These are phyloP conservation scores for Neodidymelliopsis sp. DNA, from an alignment of 2,329 filamentous ascomycete genomes.

Conservation along the genomic window DNA sequence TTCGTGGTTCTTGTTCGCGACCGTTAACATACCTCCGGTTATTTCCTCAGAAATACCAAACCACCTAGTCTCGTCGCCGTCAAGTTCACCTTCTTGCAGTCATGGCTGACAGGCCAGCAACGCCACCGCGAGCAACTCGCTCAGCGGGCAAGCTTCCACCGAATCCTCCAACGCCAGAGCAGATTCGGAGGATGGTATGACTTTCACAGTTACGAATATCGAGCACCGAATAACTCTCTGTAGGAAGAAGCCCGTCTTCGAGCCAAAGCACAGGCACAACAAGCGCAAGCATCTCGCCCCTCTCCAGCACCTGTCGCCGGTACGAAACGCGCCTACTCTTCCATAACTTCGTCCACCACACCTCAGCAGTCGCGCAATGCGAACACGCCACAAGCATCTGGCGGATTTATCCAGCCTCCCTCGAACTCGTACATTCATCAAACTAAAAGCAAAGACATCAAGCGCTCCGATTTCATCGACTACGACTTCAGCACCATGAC, in stretches of 20 bases:
- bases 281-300: constrained; percentile 33
- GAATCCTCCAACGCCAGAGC: constrained; percentile 65
- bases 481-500: constrained; percentile 99
- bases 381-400: constrained; percentile 66
- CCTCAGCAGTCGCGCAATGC: constrained; percentile 66
- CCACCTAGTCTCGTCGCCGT: too few relatives aligned
- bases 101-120: constrained; percentile 55
- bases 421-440: constrained; percentile 64
- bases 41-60: too few relatives aligned
- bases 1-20: too few relatives aligned
- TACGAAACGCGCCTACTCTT: constrained; percentile 75
- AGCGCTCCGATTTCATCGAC: constrained; percentile 81
- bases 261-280: constrained; percentile 80
- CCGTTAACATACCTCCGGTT: too few relatives aligned
- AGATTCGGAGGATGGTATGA: constrained; percentile 64
- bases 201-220: not conserved
- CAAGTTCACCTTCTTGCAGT: not conserved
- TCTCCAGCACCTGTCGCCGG: constrained; percentile 53
- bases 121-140: constrained; percentile 55
- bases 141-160: constrained; percentile 51
- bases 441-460: constrained; percentile 80
- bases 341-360: constrained; percentile 64
- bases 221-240: not conserved
- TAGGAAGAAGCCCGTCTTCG: constrained; percentile 87
- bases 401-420: constrained; percentile 44